Percentiles rank a stretch among this genome's conserved stretches.
phyloP scores from a whole-genome alignment of 257 asterid species.

The Solanum medicagineum region DNA sequence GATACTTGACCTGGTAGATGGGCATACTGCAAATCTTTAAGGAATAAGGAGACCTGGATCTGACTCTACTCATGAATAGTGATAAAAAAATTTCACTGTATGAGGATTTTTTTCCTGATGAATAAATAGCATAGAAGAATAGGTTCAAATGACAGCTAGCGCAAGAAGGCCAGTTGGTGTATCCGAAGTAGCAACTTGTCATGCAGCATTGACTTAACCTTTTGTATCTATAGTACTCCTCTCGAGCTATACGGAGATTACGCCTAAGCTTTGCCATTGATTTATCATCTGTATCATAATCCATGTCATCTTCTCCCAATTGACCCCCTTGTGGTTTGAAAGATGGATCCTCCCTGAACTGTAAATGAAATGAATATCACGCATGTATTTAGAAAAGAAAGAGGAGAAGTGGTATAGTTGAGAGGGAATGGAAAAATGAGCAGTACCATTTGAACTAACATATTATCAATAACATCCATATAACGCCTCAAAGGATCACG shows the following conservation, averaged over 20 bases:
- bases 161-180: conserved; percentile 1
- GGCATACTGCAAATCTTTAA: neutral
- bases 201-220: conserved; percentile 33
- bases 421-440: conserved; percentile 7
- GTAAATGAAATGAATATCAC: conserved; percentile 3
- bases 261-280: conserved; percentile 98
- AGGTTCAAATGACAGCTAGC: neutral
- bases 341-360: conserved; percentile 91
- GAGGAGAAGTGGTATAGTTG: conserved; percentile 1
- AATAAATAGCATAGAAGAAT: neutral
- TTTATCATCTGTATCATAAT: conserved; percentile 95
- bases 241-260: conserved; percentile 87
- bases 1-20: neutral
- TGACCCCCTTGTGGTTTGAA: conserved; percentile 99
- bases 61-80: neutral
- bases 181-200: neutral
- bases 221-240: conserved; percentile 89
- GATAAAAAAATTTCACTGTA: neutral
- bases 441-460: conserved; percentile 86
- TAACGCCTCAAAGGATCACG: conserved; percentile 88
- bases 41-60: neutral
- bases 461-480: conserved; percentile 87
- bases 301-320: conserved; percentile 97
- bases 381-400: neutral
- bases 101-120: neutral